These are phyloP conservation scores for Podaxis sp. DNA, from an alignment of 768 basidiomycete species.

Conservation along the genomic window DNA sequence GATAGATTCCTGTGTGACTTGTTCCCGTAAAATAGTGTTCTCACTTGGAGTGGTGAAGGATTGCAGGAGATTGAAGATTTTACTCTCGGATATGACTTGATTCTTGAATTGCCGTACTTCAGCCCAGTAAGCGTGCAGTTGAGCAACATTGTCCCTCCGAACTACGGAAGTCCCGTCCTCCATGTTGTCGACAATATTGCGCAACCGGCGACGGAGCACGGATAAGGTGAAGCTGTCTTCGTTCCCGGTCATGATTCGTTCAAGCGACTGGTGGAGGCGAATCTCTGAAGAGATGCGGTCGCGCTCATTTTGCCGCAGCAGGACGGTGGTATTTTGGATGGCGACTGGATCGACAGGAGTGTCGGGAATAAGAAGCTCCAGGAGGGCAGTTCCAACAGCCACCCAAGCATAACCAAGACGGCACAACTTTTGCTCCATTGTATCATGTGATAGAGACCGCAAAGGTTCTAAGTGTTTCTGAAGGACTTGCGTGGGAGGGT, in stretches of 20 bases:
- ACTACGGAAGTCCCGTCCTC: conserved; percentile 27
- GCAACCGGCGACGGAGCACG: conserved; percentile 39
- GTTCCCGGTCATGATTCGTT: conserved; percentile 57
- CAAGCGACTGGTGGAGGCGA: conserved; percentile 51
- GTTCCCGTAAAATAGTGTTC: conserved; percentile 50
- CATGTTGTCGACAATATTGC: conserved; percentile 28
- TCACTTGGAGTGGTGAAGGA: neutral
- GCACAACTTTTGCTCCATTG: conserved; percentile 5
- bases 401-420: conserved; percentile 49
- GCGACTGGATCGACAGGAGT: conserved; percentile 85
- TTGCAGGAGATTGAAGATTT: conserved; percentile 30
- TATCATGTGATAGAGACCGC: neutral
- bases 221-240: conserved; percentile 42
- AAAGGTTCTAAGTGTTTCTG: neutral
- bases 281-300: conserved; percentile 46
- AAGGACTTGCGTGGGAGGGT: neutral
- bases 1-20: conserved; percentile 76
- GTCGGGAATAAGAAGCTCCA: conserved; percentile 79
- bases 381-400: conserved; percentile 52
- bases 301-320: conserved; percentile 43
- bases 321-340: conserved; percentile 44
- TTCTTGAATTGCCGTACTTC: conserved; percentile 74
- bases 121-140: conserved; percentile 65
- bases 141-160: conserved; percentile 39
- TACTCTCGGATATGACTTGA: conserved; percentile 42